Evolutionary conservation across 257 asterid genomes (phyloP).

Genomic region (Lycium barbarum): DNA sequence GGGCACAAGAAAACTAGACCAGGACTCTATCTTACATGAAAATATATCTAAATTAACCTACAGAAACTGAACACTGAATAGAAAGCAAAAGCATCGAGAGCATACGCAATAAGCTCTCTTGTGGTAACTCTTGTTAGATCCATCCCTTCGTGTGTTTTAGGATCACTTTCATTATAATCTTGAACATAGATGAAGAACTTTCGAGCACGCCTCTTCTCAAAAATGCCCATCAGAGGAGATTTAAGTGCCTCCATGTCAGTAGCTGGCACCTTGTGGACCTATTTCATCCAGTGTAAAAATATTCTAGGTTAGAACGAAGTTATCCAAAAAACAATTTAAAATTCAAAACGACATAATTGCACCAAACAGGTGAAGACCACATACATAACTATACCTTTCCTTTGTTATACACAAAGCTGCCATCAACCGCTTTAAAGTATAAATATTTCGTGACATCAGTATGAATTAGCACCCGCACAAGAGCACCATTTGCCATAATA

Average conservation of each 20-base stretch:
- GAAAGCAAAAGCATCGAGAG: conserved; percentile 16
- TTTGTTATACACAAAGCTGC: conserved; percentile 88
- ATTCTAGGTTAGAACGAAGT: conserved; percentile 6
- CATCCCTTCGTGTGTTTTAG: conserved; percentile 92
- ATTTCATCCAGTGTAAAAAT: conserved; percentile 34
- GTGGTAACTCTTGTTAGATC: conserved; percentile 83
- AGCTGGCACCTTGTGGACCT: conserved; percentile 99
- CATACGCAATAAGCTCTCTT: conserved; percentile 86
- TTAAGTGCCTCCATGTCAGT: conserved; percentile 97
- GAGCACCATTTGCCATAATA: conserved; percentile 97
- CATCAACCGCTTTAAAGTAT: conserved; percentile 95
- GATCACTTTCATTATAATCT: conserved; percentile 79
- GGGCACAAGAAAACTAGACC: not conserved
- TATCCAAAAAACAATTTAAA: conserved; percentile 10
- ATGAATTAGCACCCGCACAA: conserved; percentile 93
- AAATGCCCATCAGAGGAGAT: conserved; percentile 97
- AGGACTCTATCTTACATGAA: not conserved
- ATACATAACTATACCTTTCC: conserved; percentile 65
- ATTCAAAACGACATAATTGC: not conserved
- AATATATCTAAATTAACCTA: not conserved
- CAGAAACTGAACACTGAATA: not conserved
- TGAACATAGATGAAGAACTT: conserved; percentile 95
- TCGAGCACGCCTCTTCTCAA: conserved; percentile 96
- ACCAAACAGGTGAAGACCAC: conserved; percentile 26
- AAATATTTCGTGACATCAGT: conserved; percentile 92